Evolutionary conservation across 164 flowering plant species (phyloP).

Genomic region (Paratinospora sagittata): DNA sequence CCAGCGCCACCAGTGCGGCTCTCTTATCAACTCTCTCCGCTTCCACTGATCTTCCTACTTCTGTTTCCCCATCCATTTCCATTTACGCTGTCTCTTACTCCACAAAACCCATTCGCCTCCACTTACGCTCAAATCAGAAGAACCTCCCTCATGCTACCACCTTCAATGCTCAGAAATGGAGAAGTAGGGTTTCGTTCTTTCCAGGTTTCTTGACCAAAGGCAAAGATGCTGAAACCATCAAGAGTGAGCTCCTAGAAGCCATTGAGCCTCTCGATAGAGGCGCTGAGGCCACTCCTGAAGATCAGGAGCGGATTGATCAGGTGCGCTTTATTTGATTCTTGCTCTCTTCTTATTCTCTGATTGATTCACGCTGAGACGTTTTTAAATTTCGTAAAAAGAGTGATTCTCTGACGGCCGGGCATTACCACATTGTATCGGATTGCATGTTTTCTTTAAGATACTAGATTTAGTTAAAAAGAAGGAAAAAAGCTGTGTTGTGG

Average conservation of each 20-base stretch:
- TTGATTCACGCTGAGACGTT: neutral
- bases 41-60: neutral
- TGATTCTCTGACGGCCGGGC: too few relatives aligned
- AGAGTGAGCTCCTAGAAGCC: constrained; percentile 69
- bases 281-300: constrained; percentile 73
- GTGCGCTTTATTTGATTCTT: constrained; percentile 20
- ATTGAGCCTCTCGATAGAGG: constrained; percentile 78
- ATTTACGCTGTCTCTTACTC: neutral
- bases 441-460: neutral
- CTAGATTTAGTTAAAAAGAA: neutral
- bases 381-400: neutral
- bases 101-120: neutral
- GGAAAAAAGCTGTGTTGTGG: neutral
- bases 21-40: neutral
- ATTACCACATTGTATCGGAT: neutral
- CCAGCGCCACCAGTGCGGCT: neutral
- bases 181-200: constrained; percentile 60
- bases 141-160: neutral
- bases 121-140: neutral
- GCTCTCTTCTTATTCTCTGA: neutral
- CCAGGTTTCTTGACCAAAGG: constrained; percentile 58
- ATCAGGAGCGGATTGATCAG: constrained; percentile 56
- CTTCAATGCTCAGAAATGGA: constrained; percentile 39
- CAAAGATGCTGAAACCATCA: constrained; percentile 46
- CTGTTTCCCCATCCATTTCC: neutral